Evolutionary conservation across 177 flowering plant genomes (phyloP).

Genomic region (Vitis hybrid): DNA sequence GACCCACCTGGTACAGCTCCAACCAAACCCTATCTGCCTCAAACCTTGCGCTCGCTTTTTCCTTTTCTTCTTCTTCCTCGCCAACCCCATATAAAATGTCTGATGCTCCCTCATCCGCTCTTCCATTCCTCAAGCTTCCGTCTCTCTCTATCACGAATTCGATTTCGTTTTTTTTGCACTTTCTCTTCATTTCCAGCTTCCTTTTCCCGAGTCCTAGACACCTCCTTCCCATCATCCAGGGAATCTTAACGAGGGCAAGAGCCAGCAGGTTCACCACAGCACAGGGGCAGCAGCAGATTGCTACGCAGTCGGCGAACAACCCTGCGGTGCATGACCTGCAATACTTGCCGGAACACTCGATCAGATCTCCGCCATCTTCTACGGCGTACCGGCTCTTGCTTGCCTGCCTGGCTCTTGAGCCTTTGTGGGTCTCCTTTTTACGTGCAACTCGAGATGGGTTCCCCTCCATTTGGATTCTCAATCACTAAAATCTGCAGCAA

Average conservation of each 20-base stretch:
- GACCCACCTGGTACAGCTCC: conserved; percentile 70
- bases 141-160: conserved; percentile 20
- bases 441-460: conserved; percentile 21
- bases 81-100: conserved; percentile 20
- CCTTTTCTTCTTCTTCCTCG: conserved; percentile 18
- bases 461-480: conserved; percentile 28
- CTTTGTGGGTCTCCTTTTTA: conserved; percentile 6
- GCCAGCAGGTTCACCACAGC: conserved; percentile 56
- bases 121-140: conserved; percentile 12
- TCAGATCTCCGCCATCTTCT: conserved; percentile 23
- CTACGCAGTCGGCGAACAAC: conserved; percentile 76
- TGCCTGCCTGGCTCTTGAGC: not conserved
- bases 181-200: conserved; percentile 23
- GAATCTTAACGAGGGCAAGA: conserved; percentile 63
- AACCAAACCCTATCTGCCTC: conserved; percentile 67
- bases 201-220: conserved; percentile 38
- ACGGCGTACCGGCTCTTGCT: conserved; percentile 15
- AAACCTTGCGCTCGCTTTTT: conserved; percentile 34
- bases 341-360: conserved; percentile 53
- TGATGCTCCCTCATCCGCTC: conserved; percentile 14
- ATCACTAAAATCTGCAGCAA: not conserved
- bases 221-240: conserved; percentile 59
- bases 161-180: conserved; percentile 9
- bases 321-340: conserved; percentile 70
- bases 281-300: conserved; percentile 89